phyloP scores from a whole-genome alignment of 2,329 filamentous ascomycete genomes.

The Bipolaris sorokiniana region DNA sequence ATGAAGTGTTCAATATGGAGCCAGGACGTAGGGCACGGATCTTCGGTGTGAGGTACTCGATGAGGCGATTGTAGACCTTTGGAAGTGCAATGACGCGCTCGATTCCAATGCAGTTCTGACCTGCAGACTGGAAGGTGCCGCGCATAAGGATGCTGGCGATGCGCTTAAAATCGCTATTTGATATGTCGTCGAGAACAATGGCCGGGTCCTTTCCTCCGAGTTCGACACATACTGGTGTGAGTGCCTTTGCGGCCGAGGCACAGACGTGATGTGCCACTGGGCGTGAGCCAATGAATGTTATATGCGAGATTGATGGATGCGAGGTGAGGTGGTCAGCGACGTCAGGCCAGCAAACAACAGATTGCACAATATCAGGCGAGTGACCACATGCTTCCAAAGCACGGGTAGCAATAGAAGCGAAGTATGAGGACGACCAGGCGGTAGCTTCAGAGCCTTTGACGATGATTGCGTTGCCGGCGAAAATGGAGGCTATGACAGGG shows the following conservation, averaged over 20 bases:
- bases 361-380: slow-evolving; percentile 80
- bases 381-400: slow-evolving; percentile 85
- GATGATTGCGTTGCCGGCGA: slow-evolving; percentile 88
- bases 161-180: slow-evolving; percentile 67
- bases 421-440: slow-evolving; percentile 88
- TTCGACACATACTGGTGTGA: slow-evolving; percentile 90
- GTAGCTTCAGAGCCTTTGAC: slow-evolving; percentile 96
- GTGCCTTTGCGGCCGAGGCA: slow-evolving; percentile 78
- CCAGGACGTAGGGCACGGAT: slow-evolving; percentile 79
- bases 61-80: slow-evolving; percentile 74
- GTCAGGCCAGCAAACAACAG: slow-evolving; percentile 84
- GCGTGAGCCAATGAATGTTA: slow-evolving; percentile 95
- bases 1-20: slow-evolving; percentile 62
- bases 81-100: slow-evolving; percentile 87
- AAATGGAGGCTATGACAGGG: slow-evolving; percentile 87
- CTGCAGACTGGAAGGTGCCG: slow-evolving; percentile 91
- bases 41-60: slow-evolving; percentile 72
- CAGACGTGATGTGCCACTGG: slow-evolving; percentile 88
- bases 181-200: slow-evolving; percentile 81
- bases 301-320: slow-evolving; percentile 81
- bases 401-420: slow-evolving; percentile 75
- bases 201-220: slow-evolving; percentile 95
- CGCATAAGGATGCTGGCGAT: slow-evolving; percentile 85
- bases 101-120: slow-evolving; percentile 97
- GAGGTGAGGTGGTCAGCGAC: slow-evolving; percentile 82